Base-by-base conservation (phyloP, 305 asterid species). In the Euphrasia arctica region DNA sequence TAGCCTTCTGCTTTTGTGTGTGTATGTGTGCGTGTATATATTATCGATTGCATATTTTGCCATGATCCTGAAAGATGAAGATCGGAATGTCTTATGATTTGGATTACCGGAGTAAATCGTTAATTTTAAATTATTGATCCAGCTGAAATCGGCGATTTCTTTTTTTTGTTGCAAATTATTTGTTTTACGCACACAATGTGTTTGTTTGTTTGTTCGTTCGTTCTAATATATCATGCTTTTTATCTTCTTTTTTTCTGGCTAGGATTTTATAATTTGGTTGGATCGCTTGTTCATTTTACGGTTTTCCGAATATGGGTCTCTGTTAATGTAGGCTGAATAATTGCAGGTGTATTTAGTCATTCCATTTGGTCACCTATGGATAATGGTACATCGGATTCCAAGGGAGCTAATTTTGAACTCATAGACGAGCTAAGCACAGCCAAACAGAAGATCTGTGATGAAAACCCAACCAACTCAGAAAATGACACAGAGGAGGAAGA, bases 321-420 rank as follows among this genome's bases (percentile, higher is more conserved):
- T 9, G 9, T 51, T 54, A 43, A 45, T 62, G 7, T 57, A 64
- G 66, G 77, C 63, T 57, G 66, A 56, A 42, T 12, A 62, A 50
- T 60, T 31, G 9, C 54, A 39, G 25, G 45, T 45, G 50, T 52
- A 25, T 51, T 15, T 56, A 47, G 49, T 36, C 66, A 54, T 76
- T 64, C 39, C 39, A 13, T 73, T 69, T 66, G 70, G 58, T 65
- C 42, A 31, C 47, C 57, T 11, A 74, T 72, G 82, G 78, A 76
- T 41, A 59, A 41, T 39, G 48, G 45, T 45, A 18, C 72, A 3
- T 60, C 66, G 6, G 28, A 6, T 32, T 31, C 68, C 25, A 62
- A 62, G 18, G 62, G 31, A 8, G 49, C 42, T 41, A 58, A 22
- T 9, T 58, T 48, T 2, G 63, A 64, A 48, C 47, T 47, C 54